A percentile compares a stretch with the other conserved stretches of the same genome.
Conservation (phyloP, 2,329 filamentous ascomycete genomes). For the Furcasterigmium furcatum region DNA sequence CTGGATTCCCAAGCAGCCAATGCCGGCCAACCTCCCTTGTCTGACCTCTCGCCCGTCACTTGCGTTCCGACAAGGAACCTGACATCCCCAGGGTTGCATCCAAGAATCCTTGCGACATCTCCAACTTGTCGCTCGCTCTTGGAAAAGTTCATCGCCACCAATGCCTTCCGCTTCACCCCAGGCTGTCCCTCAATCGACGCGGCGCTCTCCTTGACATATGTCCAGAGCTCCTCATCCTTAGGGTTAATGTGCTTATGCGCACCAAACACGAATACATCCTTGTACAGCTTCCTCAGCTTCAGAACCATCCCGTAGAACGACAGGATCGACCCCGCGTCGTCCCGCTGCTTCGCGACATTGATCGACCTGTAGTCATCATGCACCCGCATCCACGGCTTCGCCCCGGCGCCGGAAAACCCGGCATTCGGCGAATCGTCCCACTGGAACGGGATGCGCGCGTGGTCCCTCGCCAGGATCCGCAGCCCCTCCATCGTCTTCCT, state of each 20-base stretch:
- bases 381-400: slow-evolving; percentile 64
- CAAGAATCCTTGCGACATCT: slow-evolving; percentile 19
- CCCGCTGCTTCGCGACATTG: slow-evolving; percentile 50
- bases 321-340: slow-evolving; percentile 46
- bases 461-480: slow-evolving; percentile 58
- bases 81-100: slow-evolving; percentile 10
- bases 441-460: slow-evolving; percentile 63
- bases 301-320: slow-evolving; percentile 57
- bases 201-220: slow-evolving; percentile 42
- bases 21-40: slow-evolving; percentile 2
- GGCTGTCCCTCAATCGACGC: slow-evolving; percentile 7
- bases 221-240: slow-evolving; percentile 50
- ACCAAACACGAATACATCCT: slow-evolving; percentile 60
- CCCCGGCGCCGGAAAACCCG: slow-evolving; percentile 49
- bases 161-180: slow-evolving; percentile 21
- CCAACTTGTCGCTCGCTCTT: slow-evolving; percentile 21
- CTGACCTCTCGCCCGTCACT: neutral
- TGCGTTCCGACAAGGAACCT: slow-evolving; percentile 22
- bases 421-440: slow-evolving; percentile 58
- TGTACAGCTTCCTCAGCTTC: slow-evolving; percentile 47
- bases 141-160: slow-evolving; percentile 46
- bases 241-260: slow-evolving; percentile 52
- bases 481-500: slow-evolving; percentile 47
- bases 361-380: slow-evolving; percentile 54
- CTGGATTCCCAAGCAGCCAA: slow-evolving; percentile 24